Percentiles rank a stretch among this genome's conserved stretches.
phyloP scores from a whole-genome alignment of 805 yeast genomes.

The Candida pini region DNA sequence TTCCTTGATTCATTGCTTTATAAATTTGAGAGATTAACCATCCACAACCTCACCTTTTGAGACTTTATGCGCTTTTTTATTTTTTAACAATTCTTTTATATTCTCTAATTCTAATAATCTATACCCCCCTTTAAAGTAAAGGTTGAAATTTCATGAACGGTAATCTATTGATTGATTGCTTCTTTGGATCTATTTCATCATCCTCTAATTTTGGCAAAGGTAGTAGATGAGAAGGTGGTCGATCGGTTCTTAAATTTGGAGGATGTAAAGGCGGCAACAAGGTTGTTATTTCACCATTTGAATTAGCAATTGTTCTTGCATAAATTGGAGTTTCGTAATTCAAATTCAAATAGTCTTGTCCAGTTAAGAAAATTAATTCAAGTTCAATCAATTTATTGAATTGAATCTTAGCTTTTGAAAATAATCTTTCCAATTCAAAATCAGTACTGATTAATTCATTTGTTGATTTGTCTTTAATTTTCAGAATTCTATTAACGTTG shows the following conservation, averaged over 20 bases:
- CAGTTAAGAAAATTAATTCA: slow-evolving; percentile 31
- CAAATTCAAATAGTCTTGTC: slow-evolving; percentile 24
- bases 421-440: slow-evolving; percentile 41
- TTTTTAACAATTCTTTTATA: not conserved
- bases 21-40: no score
- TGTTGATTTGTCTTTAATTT: slow-evolving; percentile 29
- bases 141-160: slow-evolving; percentile 28
- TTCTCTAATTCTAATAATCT: no score
- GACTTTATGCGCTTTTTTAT: not conserved
- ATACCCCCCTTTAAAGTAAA: slow-evolving; percentile 19
- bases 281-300: slow-evolving; percentile 1
- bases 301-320: not conserved
- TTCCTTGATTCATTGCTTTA: no score
- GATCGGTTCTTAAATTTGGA: not conserved
- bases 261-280: slow-evolving; percentile 3
- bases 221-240: slow-evolving; percentile 1
- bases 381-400: slow-evolving; percentile 31
- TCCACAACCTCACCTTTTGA: not conserved
- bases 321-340: slow-evolving; percentile 15
- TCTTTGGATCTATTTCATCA: slow-evolving; percentile 7
- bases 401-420: slow-evolving; percentile 21
- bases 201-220: slow-evolving; percentile 1
- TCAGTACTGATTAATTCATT: slow-evolving; percentile 36
- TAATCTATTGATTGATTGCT: slow-evolving; percentile 9
- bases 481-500: slow-evolving; percentile 28